phyloP scores from a whole-genome alignment of 805 yeast species.

The Ogataea pilisensis region DNA sequence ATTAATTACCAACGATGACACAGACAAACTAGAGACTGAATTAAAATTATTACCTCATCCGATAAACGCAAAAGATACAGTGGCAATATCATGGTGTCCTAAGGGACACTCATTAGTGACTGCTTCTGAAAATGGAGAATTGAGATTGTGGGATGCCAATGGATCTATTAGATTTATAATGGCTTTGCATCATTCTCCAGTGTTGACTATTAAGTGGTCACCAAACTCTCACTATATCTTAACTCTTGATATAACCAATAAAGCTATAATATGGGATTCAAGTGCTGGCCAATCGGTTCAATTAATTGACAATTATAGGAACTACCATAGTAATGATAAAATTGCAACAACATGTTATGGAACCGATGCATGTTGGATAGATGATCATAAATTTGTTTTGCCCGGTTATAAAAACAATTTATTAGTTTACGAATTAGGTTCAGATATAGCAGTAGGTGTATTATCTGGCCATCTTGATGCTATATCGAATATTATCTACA shows the following conservation, averaged over 20 bases:
- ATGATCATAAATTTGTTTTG: constrained; percentile 61
- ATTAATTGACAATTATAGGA: constrained; percentile 34
- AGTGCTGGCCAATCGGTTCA: constrained; percentile 46
- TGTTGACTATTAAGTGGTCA: constrained; percentile 60
- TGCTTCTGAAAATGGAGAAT: constrained; percentile 64
- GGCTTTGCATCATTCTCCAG: constrained; percentile 49
- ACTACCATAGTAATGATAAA: not conserved
- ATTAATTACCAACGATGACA: constrained; percentile 14
- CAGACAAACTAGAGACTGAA: constrained; percentile 11
- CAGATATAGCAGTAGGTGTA: constrained; percentile 44
- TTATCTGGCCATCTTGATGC: constrained; percentile 64
- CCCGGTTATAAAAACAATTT: constrained; percentile 57
- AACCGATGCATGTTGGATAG: constrained; percentile 71
- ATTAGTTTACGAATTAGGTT: constrained; percentile 49
- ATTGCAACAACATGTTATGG: constrained; percentile 28
- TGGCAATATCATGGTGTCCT: constrained; percentile 57
- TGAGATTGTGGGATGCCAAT: constrained; percentile 72
- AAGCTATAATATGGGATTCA: constrained; percentile 64
- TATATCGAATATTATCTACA: constrained; percentile 54
- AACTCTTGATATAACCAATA: constrained; percentile 55
- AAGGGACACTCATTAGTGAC: constrained; percentile 60
- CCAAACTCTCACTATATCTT: constrained; percentile 47
- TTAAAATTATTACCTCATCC: constrained; percentile 22
- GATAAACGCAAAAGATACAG: constrained; percentile 21
- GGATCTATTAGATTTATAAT: constrained; percentile 60